Evolutionary conservation across 768 basidiomycete species (phyloP).

Genomic region (Leccinum barrowsii): DNA sequence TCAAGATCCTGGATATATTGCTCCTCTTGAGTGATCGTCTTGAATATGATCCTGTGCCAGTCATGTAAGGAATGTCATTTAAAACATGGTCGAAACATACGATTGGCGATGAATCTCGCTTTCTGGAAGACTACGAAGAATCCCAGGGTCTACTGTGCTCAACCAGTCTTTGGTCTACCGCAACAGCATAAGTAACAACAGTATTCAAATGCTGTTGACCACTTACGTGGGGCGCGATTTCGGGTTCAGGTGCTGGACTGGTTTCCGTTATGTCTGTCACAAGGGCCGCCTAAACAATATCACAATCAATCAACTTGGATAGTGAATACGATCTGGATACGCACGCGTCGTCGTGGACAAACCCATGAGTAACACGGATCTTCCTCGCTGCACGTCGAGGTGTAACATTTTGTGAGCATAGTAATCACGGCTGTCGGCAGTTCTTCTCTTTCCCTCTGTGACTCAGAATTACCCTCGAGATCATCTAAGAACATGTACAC

Average conservation of each 20-base stretch:
- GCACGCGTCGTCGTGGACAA: constrained; percentile 66
- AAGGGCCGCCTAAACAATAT: constrained; percentile 16
- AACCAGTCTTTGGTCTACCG: constrained; percentile 48
- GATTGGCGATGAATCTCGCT: constrained; percentile 83
- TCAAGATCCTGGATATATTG: constrained; percentile 88
- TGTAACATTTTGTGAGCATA: constrained; percentile 86
- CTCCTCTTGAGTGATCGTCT: constrained; percentile 84
- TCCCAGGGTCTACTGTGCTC: constrained; percentile 43
- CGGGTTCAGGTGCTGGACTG: constrained; percentile 22
- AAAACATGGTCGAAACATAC: constrained; percentile 25
- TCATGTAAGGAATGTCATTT: not conserved
- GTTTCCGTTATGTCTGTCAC: constrained; percentile 25
- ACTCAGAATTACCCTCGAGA: constrained; percentile 59
- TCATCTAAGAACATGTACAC: constrained; percentile 94
- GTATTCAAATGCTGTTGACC: constrained; percentile 21
- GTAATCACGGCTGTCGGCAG: constrained; percentile 90
- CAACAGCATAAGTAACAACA: not conserved
- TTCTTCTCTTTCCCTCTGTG: constrained; percentile 60
- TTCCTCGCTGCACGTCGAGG: constrained; percentile 80
- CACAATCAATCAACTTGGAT: constrained; percentile 12
- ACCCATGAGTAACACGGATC: constrained; percentile 76
- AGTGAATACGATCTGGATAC: constrained; percentile 11
- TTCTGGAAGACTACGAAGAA: constrained; percentile 58
- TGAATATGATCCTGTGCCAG: constrained; percentile 63
- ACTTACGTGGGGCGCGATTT: constrained; percentile 29